Evolutionary conservation across 1,284 basidiomycete genomes (phyloP), one percentile per base, ranked within the genome.

Genomic region (Mycosarcoma maydis): DNA sequence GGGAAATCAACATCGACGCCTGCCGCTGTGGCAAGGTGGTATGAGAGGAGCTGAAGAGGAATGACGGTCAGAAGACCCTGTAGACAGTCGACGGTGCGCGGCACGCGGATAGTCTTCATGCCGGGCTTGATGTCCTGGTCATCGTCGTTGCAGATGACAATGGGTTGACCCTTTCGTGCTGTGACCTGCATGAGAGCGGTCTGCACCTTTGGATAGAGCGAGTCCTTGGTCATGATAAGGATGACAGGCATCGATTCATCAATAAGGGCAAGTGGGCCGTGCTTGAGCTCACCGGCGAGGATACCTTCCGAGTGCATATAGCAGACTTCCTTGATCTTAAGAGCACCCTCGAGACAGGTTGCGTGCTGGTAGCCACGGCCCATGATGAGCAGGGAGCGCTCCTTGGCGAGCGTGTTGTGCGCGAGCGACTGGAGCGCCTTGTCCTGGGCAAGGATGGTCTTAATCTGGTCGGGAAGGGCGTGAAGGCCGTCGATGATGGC

Each of bases 1-100:
- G 95, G 95, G 90, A 97, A 98, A 83, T 98, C 95, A 76, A 98
- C 95, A 82, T 98, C 94, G 73, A 93, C 94, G 47, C 95, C 95
- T 81, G 93, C 94, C 84, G 88, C 90, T 75, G 96, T 89, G 10
- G 95, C 95, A 65, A 99, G 85, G 85, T 98, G 94, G 85, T 99
- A 99, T 65, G 91, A 93, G 64, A 99, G 87, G 59, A 98, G 86
- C 83, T 99, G 96, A 66, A 98, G 86, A 37, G 96, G 95, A 67
- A 98, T 90, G 83, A 99, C 92, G 84, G 98, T 98, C 83, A 99
- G 84, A 69, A 99, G 83, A 43, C 96, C 96, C 85, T 99, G 96
- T 54, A 98, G 85, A 80, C 90, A 94, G 84, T 98, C 96, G 59
- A 96, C 89, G 8, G 95, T 96, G 84, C 88, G 88, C 1, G 83